Base-by-base conservation (phyloP, 2,329 filamentous ascomycete species). In the Exophiala mesophila region DNA sequence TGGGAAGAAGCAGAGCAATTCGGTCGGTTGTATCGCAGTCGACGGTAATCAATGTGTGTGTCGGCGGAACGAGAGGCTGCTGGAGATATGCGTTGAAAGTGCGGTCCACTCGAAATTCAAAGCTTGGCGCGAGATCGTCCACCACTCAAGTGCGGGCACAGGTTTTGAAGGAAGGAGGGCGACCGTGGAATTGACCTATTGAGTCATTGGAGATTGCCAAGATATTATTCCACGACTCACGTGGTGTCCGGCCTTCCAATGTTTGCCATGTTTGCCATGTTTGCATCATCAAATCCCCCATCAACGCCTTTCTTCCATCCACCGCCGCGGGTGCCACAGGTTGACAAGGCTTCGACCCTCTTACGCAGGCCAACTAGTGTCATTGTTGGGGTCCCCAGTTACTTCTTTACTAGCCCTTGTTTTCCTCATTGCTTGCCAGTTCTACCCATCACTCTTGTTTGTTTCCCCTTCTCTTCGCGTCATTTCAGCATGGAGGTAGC, bases 401-500 rank as follows among this genome's bases (percentile, higher is more conserved):
- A n/a, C n/a, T n/a, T n/a, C n/a, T n/a, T n/a, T n/a, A n/a, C n/a
- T n/a, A n/a, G n/a, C 24, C 8, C n/a, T 28, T 28, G 8, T n/a
- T 28, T 8, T 28, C 24, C 24, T 8, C n/a, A 28, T 28, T 28
- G 24, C 24, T 28, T 28, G 24, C 24, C n/a, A n/a, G n/a, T n/a
- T n/a, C n/a, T n/a, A n/a, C n/a, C n/a, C 24, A 28, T 8, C 8
- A 28, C 8, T 28, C n/a, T 28, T n/a, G 8, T 8, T n/a, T 28
- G 24, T 28, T 8, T 28, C 24, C 24, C n/a, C n/a, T 28, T 28
- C 24, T 17, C 29, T 32, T 13, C 7, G 13, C 29, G 10, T 13
- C 10, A 13, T 7, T 47, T 38, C 55, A 71, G 48, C 52, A 96
- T 95, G 88, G 87, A 89, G 50, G 81, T 87, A 66, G 65, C 76